These are phyloP conservation scores for Pleurotus eryngii DNA, from an alignment of 768 basidiomycete species.

Conservation along the genomic window DNA sequence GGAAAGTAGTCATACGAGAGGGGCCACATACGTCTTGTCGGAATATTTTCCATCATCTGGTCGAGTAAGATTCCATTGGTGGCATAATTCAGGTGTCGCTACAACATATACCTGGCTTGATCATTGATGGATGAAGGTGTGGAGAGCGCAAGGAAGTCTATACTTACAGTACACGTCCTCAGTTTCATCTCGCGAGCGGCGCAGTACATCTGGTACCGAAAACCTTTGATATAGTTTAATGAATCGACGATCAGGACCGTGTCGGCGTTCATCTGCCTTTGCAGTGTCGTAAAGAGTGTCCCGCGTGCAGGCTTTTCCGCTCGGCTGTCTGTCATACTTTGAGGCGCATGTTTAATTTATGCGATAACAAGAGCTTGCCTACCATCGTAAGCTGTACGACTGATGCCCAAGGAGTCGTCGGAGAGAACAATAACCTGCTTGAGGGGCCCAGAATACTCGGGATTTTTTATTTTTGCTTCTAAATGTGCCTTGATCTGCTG, in stretches of 20 bases:
- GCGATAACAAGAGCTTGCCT: constrained; percentile 15
- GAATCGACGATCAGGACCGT: constrained; percentile 87
- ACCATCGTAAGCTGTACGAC: constrained; percentile 74
- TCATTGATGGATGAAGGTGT: constrained; percentile 5
- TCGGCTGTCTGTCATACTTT: constrained; percentile 51
- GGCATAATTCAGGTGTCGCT: constrained; percentile 71
- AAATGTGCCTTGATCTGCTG: constrained; percentile 59
- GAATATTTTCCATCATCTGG: constrained; percentile 50
- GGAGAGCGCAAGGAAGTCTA: neutral
- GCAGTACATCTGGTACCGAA: constrained; percentile 97
- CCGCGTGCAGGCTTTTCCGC: constrained; percentile 89
- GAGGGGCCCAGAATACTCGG: constrained; percentile 51
- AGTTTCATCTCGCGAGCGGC: constrained; percentile 86
- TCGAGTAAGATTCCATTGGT: constrained; percentile 66
- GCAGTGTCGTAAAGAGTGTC: constrained; percentile 78
- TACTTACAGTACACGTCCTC: constrained; percentile 80
- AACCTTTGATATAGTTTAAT: constrained; percentile 97
- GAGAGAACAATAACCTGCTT: constrained; percentile 53
- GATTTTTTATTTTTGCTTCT: constrained; percentile 44
- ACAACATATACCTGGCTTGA: constrained; percentile 67
- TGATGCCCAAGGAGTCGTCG: constrained; percentile 67
- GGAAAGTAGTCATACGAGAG: neutral
- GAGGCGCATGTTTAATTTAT: neutral
- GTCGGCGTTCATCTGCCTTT: constrained; percentile 65
- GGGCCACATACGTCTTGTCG: constrained; percentile 63